Evolutionary conservation across 495 filamentous ascomycete species (phyloP).

Genomic region (Podospora fimiseda): DNA sequence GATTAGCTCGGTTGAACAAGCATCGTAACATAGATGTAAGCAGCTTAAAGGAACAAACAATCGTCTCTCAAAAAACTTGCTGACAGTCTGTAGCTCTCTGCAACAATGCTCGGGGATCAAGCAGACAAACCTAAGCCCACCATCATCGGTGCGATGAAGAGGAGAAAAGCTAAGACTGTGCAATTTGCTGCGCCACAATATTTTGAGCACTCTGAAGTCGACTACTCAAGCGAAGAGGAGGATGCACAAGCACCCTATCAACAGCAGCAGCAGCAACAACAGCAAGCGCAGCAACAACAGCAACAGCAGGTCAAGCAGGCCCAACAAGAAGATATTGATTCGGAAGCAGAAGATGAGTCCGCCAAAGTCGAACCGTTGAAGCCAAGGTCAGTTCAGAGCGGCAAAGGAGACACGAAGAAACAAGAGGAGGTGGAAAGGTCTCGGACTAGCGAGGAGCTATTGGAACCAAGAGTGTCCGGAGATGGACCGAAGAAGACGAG

Average conservation of each 20-base stretch:
- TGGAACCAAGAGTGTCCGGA: constrained; percentile 50
- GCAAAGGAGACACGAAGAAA: constrained; percentile 38
- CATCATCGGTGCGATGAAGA: constrained; percentile 80
- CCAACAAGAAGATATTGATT: constrained; percentile 18
- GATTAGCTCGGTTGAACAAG: constrained; percentile 90
- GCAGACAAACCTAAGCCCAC: constrained; percentile 83
- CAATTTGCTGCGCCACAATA: constrained; percentile 82
- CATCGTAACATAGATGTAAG: constrained; percentile 95
- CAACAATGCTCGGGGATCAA: constrained; percentile 90
- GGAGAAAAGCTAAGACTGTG: constrained; percentile 83
- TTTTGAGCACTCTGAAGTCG: constrained; percentile 83
- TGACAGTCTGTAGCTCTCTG: constrained; percentile 59
- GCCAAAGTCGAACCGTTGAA: constrained; percentile 46
- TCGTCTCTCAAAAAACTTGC: background rate
- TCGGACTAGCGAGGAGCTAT: constrained; percentile 58
- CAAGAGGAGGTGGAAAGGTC: constrained; percentile 31
- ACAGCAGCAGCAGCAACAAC: constrained; percentile 24
- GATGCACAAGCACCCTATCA: constrained; percentile 33
- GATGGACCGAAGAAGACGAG: constrained; percentile 58
- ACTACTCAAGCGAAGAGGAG: constrained; percentile 87
- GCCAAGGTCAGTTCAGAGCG: constrained; percentile 37
- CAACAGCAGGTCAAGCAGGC: constrained; percentile 32
- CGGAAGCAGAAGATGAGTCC: constrained; percentile 39
- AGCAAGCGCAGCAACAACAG: constrained; percentile 29
- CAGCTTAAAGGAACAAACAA: constrained; percentile 5